phyloP scores from a whole-genome alignment of 2,329 filamentous ascomycete genomes.

The Ceratocystis cubensis region DNA sequence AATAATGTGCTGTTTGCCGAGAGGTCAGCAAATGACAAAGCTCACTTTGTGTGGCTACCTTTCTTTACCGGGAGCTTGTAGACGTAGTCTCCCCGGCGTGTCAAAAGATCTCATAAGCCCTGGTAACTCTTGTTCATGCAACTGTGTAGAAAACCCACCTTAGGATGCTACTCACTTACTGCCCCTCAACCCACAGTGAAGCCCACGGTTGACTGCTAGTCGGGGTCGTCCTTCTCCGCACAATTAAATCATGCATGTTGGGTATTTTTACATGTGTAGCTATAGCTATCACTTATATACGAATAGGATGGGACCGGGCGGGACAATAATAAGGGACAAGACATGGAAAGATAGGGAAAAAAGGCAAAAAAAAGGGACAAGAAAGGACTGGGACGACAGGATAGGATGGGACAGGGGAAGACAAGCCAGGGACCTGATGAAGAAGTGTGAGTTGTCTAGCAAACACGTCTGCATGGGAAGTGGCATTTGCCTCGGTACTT shows the following conservation, averaged over 20 bases:
- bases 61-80: no score
- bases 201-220: no score
- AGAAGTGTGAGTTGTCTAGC: no score
- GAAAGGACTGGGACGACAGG: not conserved
- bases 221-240: no score
- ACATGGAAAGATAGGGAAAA: not conserved
- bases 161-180: not conserved
- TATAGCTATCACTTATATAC: not conserved
- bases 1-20: not conserved
- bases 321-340: no score
- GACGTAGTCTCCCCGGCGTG: no score
- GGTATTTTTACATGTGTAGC: no score
- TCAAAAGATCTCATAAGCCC: not conserved
- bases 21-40: not conserved
- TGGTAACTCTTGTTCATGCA: not conserved
- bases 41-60: no score
- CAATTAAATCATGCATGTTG: no score
- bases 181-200: no score
- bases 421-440: not conserved
- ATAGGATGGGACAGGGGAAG: not conserved
- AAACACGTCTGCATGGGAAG: not conserved
- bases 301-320: no score
- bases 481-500: not conserved
- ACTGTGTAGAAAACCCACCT: not conserved
- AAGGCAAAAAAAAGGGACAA: not conserved